A percentile compares a stretch with the other conserved stretches of the same genome.
These are phyloP conservation scores for Sporothrix curviconia DNA, from an alignment of 2,329 filamentous ascomycete species.

Conservation along the genomic window DNA sequence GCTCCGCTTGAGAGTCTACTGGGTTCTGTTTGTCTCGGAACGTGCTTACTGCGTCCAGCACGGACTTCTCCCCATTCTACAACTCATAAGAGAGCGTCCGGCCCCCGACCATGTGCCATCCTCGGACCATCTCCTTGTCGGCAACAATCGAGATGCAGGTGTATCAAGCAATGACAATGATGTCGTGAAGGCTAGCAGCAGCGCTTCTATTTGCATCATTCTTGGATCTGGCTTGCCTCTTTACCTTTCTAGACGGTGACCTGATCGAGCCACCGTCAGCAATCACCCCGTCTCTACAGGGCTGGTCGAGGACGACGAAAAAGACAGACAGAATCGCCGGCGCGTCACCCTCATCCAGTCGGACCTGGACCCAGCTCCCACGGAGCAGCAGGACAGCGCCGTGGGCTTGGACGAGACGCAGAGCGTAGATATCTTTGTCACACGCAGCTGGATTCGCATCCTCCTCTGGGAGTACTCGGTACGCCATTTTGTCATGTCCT, in stretches of 20 bases:
- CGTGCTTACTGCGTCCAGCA: not conserved
- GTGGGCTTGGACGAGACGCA: not conserved
- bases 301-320: not conserved
- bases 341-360: not conserved
- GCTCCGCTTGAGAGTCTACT: not conserved
- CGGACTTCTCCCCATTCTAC: not conserved
- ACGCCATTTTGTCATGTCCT: slow-evolving; percentile 1
- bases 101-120: not conserved
- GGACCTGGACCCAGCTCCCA: not conserved
- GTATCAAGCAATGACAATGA: not conserved
- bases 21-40: not conserved
- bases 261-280: not conserved
- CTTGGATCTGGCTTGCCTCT: not conserved
- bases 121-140: not conserved
- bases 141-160: not conserved
- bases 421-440: not conserved
- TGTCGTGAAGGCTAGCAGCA: not conserved
- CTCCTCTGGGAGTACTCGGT: not conserved
- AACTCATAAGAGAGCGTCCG: not conserved
- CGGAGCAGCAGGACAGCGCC: not conserved
- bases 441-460: slow-evolving; percentile 2
- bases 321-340: not conserved
- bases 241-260: not conserved
- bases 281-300: not conserved
- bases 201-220: not conserved